Evolutionary conservation across 352 stramenopile species (phyloP).

Genomic region (Globisporangium cylindrosporum): DNA sequence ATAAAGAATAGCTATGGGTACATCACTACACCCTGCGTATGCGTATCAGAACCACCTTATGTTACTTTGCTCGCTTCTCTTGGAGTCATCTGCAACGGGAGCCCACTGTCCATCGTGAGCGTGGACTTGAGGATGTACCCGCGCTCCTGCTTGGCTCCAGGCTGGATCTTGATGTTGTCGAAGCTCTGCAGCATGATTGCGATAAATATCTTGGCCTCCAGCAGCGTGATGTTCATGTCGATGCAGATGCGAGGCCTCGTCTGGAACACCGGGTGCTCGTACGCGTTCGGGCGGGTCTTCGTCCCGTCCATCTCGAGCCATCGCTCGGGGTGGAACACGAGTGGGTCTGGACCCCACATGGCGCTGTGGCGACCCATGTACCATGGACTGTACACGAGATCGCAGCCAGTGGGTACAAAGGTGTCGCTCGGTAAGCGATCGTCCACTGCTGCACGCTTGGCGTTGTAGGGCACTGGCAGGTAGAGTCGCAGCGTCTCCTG

Average conservation of each 20-base stretch:
- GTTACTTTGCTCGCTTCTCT: not conserved
- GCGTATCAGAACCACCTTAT: not conserved
- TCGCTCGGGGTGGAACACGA: slow-evolving; percentile 58
- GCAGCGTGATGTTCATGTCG: slow-evolving; percentile 64
- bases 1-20: not conserved
- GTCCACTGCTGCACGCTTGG: slow-evolving; percentile 32
- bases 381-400: slow-evolving; percentile 72
- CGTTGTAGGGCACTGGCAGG: slow-evolving; percentile 67
- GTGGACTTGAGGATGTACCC: slow-evolving; percentile 45
- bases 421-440: slow-evolving; percentile 8
- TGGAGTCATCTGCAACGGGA: slow-evolving; percentile 5
- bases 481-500: slow-evolving; percentile 74
- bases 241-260: slow-evolving; percentile 66
- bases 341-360: slow-evolving; percentile 33
- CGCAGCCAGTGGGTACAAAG: slow-evolving; percentile 43
- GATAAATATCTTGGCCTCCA: slow-evolving; percentile 67
- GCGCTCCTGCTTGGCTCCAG: slow-evolving; percentile 34
- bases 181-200: slow-evolving; percentile 41
- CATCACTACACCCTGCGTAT: not conserved
- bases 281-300: slow-evolving; percentile 46
- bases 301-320: slow-evolving; percentile 48
- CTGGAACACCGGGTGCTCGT: slow-evolving; percentile 73
- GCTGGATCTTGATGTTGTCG: slow-evolving; percentile 33
- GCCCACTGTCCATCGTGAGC: slow-evolving; percentile 5
- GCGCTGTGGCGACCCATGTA: slow-evolving; percentile 58